Conservation (phyloP, 2,329 filamentous ascomycete genomes). For the Fusarium annulatum region DNA sequence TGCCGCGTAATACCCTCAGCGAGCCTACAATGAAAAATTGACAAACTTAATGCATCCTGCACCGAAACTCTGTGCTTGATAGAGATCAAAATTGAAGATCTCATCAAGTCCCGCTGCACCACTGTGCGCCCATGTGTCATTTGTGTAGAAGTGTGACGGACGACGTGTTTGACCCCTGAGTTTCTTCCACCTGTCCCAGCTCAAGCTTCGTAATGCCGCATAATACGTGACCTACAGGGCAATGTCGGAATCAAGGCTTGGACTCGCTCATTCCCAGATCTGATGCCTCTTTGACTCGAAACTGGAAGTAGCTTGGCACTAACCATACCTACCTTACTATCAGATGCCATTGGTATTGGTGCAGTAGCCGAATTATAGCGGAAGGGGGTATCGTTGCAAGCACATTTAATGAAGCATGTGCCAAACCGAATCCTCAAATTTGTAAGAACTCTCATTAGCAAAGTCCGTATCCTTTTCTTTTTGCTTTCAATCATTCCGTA, state of each 20-base stretch:
- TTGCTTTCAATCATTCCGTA: not conserved
- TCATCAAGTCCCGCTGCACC: not conserved
- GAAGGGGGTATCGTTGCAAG: not conserved
- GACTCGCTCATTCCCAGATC: not conserved
- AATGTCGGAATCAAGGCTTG: not conserved
- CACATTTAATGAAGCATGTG: not conserved
- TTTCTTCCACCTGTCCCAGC: not conserved
- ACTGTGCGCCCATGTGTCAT: not conserved
- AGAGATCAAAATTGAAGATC: rapidly evolving
- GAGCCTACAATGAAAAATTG: not conserved
- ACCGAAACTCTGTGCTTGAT: not conserved
- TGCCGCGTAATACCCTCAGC: not conserved
- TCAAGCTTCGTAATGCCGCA: not conserved
- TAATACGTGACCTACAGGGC: not conserved
- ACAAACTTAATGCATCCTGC: rapidly evolving
- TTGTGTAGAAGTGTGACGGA: not conserved
- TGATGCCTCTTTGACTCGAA: not conserved
- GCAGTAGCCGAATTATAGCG: not conserved
- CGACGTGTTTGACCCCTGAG: not conserved
- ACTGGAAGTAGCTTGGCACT: not conserved
- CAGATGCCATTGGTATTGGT: not conserved
- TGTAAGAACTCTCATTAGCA: too few species aligned
- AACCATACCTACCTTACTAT: not conserved
- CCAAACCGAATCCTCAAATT: not conserved
- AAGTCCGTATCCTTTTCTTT: not conserved